phyloP scores from a whole-genome alignment of 805 yeast genomes.

The Metschnikowia hibisci region DNA sequence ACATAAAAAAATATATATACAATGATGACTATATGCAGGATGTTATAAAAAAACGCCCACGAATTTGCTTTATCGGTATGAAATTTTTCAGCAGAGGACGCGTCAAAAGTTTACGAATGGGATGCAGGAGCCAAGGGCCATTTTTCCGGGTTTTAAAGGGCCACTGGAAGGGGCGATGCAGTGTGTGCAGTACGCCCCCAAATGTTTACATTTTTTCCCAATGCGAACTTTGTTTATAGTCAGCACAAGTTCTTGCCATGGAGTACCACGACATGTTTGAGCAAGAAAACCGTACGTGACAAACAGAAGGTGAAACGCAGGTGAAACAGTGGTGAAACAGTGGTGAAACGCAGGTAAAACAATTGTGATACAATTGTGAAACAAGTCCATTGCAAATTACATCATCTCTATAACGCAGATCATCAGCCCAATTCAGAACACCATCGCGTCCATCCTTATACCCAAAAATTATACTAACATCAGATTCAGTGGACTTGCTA shows the following conservation, averaged over 20 bases:
- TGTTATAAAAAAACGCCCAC: too few relatives aligned
- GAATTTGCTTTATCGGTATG: too few relatives aligned
- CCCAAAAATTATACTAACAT: slow-evolving; percentile 16
- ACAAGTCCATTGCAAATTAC: too few relatives aligned
- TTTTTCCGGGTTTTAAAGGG: not conserved
- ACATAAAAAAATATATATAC: too few relatives aligned
- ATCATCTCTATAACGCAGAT: not conserved
- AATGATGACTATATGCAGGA: too few relatives aligned
- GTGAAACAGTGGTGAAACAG: too few relatives aligned
- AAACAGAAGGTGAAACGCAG: not conserved
- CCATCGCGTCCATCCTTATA: not conserved
- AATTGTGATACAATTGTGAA: too few relatives aligned
- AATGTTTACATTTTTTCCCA: slow-evolving; percentile 3
- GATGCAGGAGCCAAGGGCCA: too few relatives aligned
- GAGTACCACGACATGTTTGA: slow-evolving; percentile 20
- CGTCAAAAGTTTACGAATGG: too few relatives aligned
- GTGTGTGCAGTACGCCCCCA: not conserved
- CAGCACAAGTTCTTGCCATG: not conserved
- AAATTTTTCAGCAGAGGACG: too few relatives aligned
- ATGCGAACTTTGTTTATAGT: slow-evolving; percentile 4
- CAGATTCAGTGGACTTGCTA: slow-evolving; percentile 29
- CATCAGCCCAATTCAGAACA: not conserved
- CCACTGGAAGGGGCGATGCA: not conserved
- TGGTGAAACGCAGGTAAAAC: too few relatives aligned
- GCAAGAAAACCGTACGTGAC: slow-evolving; percentile 27